phyloP scores from a whole-genome alignment of 75 land plant genomes.

The Sequoiadendron giganteum region DNA sequence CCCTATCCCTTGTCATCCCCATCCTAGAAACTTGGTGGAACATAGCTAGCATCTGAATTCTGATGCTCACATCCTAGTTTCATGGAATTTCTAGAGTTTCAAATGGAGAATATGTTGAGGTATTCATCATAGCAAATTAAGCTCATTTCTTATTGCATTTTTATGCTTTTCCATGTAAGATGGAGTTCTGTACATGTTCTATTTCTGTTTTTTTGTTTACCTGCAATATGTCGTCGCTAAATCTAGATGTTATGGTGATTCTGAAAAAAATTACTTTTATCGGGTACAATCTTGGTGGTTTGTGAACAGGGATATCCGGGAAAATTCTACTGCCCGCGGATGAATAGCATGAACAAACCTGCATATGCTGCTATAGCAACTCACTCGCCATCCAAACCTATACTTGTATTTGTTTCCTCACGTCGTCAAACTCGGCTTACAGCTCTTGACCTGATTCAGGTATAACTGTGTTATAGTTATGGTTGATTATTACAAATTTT shows the following conservation, averaged over 20 bases:
- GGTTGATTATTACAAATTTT: background rate
- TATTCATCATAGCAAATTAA: too few relatives aligned
- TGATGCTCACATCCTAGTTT: background rate
- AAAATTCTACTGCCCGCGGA: constrained; percentile 95
- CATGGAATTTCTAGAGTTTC: too few relatives aligned
- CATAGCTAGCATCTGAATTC: background rate
- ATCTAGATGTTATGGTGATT: background rate
- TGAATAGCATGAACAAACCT: constrained; percentile 99
- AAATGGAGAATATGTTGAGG: too few relatives aligned
- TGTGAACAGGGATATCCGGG: constrained; percentile 91
- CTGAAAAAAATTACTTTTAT: background rate
- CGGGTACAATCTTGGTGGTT: background rate
- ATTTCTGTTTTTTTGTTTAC: background rate
- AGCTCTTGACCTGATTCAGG: constrained; percentile 97
- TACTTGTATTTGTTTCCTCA: constrained; percentile 96
- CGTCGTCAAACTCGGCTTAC: constrained; percentile 97
- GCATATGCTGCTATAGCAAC: constrained; percentile 98
- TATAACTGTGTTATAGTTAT: constrained; percentile 16
- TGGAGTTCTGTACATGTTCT: background rate
- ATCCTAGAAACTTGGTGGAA: too few relatives aligned
- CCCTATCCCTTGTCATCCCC: too few relatives aligned
- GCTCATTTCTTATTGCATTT: background rate
- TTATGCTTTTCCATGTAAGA: background rate
- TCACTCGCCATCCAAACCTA: constrained; percentile 95
- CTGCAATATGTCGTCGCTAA: background rate